Conservation (phyloP, 2,329 filamentous ascomycete species). For the Pyrenochaeta sp. region DNA sequence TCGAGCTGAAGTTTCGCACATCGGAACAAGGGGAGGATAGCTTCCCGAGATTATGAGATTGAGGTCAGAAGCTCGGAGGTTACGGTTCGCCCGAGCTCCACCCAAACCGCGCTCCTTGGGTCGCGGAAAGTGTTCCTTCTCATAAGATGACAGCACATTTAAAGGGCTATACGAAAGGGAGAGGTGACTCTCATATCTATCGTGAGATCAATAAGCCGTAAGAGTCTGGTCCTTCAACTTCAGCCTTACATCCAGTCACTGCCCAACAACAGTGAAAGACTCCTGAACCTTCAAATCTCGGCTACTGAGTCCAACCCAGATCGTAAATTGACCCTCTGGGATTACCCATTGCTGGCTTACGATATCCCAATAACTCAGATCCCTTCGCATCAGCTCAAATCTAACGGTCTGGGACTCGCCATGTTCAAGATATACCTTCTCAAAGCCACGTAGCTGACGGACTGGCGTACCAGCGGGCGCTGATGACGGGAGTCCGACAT, state of each 20-base stretch:
- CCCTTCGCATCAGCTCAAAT: constrained; percentile 75
- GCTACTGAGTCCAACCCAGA: constrained; percentile 39
- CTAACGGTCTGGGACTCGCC: constrained; percentile 72
- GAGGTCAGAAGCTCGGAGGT: too few relatives aligned
- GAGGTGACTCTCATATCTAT: not conserved
- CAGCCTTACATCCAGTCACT: not conserved
- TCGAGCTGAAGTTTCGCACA: too few relatives aligned
- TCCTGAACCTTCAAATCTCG: constrained; percentile 33
- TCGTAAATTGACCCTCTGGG: constrained; percentile 51
- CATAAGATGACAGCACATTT: not conserved
- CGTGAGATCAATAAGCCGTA: not conserved
- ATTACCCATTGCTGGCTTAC: constrained; percentile 79
- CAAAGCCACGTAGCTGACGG: constrained; percentile 57
- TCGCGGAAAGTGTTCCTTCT: too few relatives aligned
- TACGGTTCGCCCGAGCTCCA: too few relatives aligned
- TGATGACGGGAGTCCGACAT: constrained; percentile 59
- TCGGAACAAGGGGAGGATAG: too few relatives aligned
- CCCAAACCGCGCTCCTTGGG: too few relatives aligned
- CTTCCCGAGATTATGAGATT: too few relatives aligned
- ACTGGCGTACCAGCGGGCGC: constrained; percentile 68
- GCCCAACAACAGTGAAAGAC: constrained; percentile 28
- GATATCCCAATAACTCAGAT: constrained; percentile 87
- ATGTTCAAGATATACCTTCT: constrained; percentile 59
- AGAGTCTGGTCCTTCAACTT: not conserved
- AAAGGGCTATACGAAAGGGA: not conserved